Percentiles rank a stretch among this genome's conserved stretches.
Conservation (phyloP, 2,329 filamentous ascomycete genomes). For the Exophiala sideris region DNA sequence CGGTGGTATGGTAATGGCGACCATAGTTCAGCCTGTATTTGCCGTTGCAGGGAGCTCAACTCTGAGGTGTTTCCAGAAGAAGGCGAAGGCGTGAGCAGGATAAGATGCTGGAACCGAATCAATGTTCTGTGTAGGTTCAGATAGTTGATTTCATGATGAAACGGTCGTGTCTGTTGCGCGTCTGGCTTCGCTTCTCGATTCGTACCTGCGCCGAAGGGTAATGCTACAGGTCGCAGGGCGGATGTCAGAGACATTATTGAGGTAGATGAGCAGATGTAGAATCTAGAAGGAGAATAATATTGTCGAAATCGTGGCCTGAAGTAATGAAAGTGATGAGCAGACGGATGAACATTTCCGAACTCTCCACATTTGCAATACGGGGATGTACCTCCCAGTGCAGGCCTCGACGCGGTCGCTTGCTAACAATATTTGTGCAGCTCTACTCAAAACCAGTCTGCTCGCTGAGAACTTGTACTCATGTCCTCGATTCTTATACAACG, state of each 20-base stretch:
- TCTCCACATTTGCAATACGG: no score
- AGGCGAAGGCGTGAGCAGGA: slow-evolving; percentile 32
- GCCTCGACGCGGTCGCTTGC: no score
- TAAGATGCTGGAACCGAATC: slow-evolving; percentile 42
- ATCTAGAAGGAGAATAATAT: no score
- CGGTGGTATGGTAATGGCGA: slow-evolving; percentile 42
- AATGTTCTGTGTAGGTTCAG: slow-evolving; percentile 43
- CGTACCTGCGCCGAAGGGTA: slow-evolving; percentile 16
- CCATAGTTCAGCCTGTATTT: slow-evolving; percentile 30
- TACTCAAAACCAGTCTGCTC: no score
- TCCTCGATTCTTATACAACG: no score
- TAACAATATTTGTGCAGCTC: no score
- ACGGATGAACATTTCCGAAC: no score
- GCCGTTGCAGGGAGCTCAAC: slow-evolving; percentile 28
- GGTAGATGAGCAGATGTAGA: no score
- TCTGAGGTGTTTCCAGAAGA: slow-evolving; percentile 31
- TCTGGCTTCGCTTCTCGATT: slow-evolving; percentile 9
- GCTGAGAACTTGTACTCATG: no score
- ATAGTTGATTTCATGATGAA: slow-evolving; percentile 29
- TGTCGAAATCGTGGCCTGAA: no score
- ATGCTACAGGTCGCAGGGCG: slow-evolving; percentile 15
- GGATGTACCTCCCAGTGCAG: no score
- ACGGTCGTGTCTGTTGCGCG: slow-evolving; percentile 8
- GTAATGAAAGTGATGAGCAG: no score
- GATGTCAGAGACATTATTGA: slow-evolving; percentile 17